Base-by-base conservation (phyloP, 2,329 filamentous ascomycete species). In the Tolypocladium nubicola region DNA sequence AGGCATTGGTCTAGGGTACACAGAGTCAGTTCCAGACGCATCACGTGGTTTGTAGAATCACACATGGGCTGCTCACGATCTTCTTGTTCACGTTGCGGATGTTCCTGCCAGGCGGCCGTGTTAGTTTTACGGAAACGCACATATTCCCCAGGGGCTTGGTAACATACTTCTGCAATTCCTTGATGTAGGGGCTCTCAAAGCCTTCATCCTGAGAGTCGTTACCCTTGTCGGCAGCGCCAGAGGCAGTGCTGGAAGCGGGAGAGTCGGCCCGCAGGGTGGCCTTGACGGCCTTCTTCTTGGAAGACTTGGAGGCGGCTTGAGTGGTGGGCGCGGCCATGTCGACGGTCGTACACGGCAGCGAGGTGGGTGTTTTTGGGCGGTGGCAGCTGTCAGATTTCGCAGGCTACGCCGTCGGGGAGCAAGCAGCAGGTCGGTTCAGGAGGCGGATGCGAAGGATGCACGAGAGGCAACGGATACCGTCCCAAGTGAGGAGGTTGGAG, bases 11-110 rank as follows among this genome's bases (percentile, higher is more conserved):
- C 86, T 90, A 60, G 30, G 49, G 52, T 33, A 19, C 47, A 52
- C 39, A 21, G n/a, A 47, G 26, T 55, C 40, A 59, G 37, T 37
- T 23, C 23, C 19, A 37, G 33, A 38, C 30, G 5, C 7, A 37
- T 35, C 30, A 37, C 19, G 45, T 33, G 8, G 26, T 21, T 13
- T 35, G 30, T 11, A 21, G 16, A 21, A 37, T 16, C 30, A 33
- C 11, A 11, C n/a, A 16, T 26, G 26, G 47, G 39, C 6, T 57
- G 78, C 88, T 76, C 75, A 96, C 90, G 67, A 97, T 86, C 77
- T 97, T 97, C 83, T 97, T 97, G 79, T 86, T 88, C 68, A 94
- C 77, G 73, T 94, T 96, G 69, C 93, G 91, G 66, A 97, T 89
- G 73, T 84, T 90, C 80, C 91, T 96, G 33, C 9, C 21, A 11